Conservation (phyloP, 106 monocot species). For the Allium sativum region DNA sequence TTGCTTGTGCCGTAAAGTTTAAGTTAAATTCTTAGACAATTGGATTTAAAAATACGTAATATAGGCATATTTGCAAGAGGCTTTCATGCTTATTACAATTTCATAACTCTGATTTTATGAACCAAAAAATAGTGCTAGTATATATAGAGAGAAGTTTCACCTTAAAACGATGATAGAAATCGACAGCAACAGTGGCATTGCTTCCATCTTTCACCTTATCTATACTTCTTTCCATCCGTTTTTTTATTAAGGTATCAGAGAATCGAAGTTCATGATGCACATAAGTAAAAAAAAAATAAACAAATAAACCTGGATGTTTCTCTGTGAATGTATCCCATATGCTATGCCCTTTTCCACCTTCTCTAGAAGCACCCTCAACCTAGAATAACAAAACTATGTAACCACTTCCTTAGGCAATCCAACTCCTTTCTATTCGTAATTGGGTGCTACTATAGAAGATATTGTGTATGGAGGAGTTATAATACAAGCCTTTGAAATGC, state of each 20-base stretch:
- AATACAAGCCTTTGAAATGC: no score
- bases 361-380: conserved; percentile 7
- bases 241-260: no score
- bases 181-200: conserved; percentile 11
- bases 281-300: not conserved
- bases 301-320: conserved; percentile 4
- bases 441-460: no score
- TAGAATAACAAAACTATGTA: not conserved
- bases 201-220: conserved; percentile 18
- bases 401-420: not conserved
- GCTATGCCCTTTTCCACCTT: conserved; percentile 10
- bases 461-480: no score
- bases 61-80: no score
- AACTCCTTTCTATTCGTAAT: not conserved
- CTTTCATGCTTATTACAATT: no score
- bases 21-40: no score
- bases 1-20: no score
- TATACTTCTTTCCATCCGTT: not conserved
- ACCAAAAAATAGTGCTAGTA: no score
- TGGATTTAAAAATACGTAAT: no score
- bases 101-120: no score
- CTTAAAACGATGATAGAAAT: conserved; percentile 29
- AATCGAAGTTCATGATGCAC: no score
- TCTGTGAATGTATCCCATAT: conserved; percentile 9
- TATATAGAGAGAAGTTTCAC: not conserved